Conservation (phyloP, 306 rosid species). For the Vigna unguiculata region DNA sequence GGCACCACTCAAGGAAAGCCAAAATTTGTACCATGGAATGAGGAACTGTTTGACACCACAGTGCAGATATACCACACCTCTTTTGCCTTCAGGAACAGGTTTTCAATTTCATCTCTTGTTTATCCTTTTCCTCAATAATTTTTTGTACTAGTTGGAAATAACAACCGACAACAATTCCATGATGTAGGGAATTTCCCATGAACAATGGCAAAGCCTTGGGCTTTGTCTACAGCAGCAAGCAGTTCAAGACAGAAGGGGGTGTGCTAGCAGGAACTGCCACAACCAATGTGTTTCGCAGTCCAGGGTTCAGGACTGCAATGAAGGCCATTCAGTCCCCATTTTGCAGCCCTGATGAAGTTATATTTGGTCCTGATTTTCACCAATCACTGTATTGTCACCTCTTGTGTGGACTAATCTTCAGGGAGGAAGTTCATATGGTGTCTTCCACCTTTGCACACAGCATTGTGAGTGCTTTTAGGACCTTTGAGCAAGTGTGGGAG, state of each 20-base stretch:
- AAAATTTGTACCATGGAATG: constrained; percentile 86
- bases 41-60: constrained; percentile 79
- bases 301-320: constrained; percentile 49
- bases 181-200: constrained; percentile 72
- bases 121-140: background rate
- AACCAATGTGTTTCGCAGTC: constrained; percentile 66
- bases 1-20: constrained; percentile 95
- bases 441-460: constrained; percentile 84
- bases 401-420: constrained; percentile 75
- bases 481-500: constrained; percentile 83
- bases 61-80: constrained; percentile 79
- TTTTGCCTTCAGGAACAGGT: constrained; percentile 88
- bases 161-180: background rate
- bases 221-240: constrained; percentile 86
- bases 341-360: constrained; percentile 88
- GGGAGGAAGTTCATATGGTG: constrained; percentile 68
- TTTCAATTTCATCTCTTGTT: background rate
- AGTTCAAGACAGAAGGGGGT: constrained; percentile 80
- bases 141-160: background rate
- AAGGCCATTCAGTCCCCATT: constrained; percentile 58
- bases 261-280: constrained; percentile 87
- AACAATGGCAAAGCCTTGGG: constrained; percentile 78
- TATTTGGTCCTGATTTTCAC: constrained; percentile 83
- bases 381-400: constrained; percentile 94
- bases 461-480: constrained; percentile 74